Evolutionary conservation across 2,329 filamentous ascomycete species (phyloP).

Genomic region (Trichophyton schoenleinii): DNA sequence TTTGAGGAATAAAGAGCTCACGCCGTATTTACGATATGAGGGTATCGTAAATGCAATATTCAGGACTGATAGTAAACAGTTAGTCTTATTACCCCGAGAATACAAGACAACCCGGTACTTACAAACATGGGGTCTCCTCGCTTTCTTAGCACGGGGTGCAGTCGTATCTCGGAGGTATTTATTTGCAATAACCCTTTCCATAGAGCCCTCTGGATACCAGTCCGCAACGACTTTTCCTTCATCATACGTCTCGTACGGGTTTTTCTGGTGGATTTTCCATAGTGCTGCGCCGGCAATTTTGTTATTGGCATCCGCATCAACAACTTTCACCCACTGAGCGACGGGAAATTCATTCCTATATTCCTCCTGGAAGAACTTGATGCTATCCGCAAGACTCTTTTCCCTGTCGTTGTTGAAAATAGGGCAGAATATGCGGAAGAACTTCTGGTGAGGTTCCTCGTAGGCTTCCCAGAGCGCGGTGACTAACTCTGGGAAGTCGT

Average conservation of each 20-base stretch:
- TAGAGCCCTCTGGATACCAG: slow-evolving; percentile 23
- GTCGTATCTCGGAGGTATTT: slow-evolving; percentile 14
- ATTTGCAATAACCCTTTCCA: slow-evolving; percentile 14
- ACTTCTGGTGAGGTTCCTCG: slow-evolving; percentile 18
- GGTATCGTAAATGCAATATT: slow-evolving; percentile 19
- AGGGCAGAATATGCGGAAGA: slow-evolving; percentile 20
- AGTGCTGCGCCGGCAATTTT: slow-evolving; percentile 19
- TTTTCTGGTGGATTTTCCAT: slow-evolving; percentile 21
- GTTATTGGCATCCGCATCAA: slow-evolving; percentile 20
- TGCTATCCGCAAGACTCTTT: slow-evolving; percentile 11
- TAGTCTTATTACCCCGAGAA: not conserved
- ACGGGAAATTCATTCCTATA: slow-evolving; percentile 18
- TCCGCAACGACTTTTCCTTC: slow-evolving; percentile 12
- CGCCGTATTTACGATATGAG: slow-evolving; percentile 18
- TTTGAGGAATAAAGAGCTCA: slow-evolving; percentile 15
- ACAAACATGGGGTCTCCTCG: slow-evolving; percentile 17
- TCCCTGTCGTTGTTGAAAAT: slow-evolving; percentile 15
- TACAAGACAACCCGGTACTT: slow-evolving; percentile 1
- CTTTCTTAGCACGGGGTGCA: slow-evolving; percentile 12
- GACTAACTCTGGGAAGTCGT: slow-evolving; percentile 11
- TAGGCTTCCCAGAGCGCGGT: slow-evolving; percentile 10
- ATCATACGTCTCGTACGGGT: slow-evolving; percentile 17
- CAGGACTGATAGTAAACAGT: slow-evolving; percentile 12
- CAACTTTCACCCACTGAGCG: slow-evolving; percentile 22
- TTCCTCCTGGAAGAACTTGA: slow-evolving; percentile 15